Evolutionary conservation across 352 stramenopile genomes (phyloP).

Genomic region (Phytophthora ohioensis): DNA sequence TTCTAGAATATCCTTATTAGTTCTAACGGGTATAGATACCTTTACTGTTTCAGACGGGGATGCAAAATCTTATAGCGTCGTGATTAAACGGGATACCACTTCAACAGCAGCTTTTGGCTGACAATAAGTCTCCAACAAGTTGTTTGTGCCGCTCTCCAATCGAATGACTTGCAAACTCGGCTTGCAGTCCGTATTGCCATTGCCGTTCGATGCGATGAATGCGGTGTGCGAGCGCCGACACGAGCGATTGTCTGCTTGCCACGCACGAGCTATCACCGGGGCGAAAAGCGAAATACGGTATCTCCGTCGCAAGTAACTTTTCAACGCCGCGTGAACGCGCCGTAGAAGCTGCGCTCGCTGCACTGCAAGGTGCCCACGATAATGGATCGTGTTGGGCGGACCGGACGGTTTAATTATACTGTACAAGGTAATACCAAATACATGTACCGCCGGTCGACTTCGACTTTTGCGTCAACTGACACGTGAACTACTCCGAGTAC

Average conservation of each 20-base stretch:
- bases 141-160: not conserved
- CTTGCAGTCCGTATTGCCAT: not conserved
- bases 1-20: not conserved
- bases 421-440: too few species aligned
- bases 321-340: constrained; percentile 2
- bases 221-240: too few species aligned
- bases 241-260: constrained; percentile 2
- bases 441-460: too few species aligned
- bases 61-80: not conserved
- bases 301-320: not conserved
- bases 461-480: too few species aligned
- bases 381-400: not conserved
- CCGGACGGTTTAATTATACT: too few species aligned
- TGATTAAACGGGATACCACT: constrained; percentile 20
- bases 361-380: not conserved
- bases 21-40: not conserved
- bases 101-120: constrained; percentile 7
- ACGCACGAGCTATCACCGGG: not conserved
- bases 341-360: not conserved
- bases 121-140: not conserved
- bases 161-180: not conserved
- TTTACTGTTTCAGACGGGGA: not conserved
- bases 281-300: not conserved
- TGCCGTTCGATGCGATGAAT: constrained; percentile 26
- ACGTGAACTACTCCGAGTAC: too few species aligned